Evolutionary conservation across 2,329 filamentous ascomycete species (phyloP).

Genomic region (Trichophyton rubrum): DNA sequence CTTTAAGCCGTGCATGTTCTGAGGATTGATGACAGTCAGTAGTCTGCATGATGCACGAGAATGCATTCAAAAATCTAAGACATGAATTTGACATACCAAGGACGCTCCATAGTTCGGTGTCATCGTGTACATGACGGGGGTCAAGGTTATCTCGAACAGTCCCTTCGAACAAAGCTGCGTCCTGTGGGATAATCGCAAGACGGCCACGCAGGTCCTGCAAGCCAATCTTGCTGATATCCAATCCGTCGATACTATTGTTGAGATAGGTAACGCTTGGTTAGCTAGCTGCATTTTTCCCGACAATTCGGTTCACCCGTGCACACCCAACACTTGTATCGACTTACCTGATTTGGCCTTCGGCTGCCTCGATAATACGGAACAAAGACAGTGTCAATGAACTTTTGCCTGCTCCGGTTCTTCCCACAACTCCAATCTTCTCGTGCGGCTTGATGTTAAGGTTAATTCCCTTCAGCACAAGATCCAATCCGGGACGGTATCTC

Average conservation of each 20-base stretch:
- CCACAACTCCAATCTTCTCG: slow-evolving; percentile 96
- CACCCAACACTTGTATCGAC: slow-evolving; percentile 7
- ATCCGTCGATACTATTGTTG: slow-evolving; percentile 57
- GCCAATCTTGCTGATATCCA: slow-evolving; percentile 85
- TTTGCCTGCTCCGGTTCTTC: slow-evolving; percentile 90
- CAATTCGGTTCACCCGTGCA: neutral
- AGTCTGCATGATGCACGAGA: neutral
- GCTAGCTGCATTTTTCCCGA: slow-evolving; percentile 4
- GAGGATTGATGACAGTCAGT: neutral
- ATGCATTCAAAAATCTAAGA: neutral
- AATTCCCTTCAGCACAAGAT: slow-evolving; percentile 86
- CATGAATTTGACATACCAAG: slow-evolving; percentile 44
- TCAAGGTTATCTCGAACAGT: slow-evolving; percentile 91
- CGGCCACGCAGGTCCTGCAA: slow-evolving; percentile 77
- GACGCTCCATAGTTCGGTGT: slow-evolving; percentile 94
- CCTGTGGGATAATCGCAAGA: slow-evolving; percentile 93
- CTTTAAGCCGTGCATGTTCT: slow-evolving; percentile 90
- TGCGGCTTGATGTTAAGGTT: slow-evolving; percentile 85
- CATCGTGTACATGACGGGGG: slow-evolving; percentile 86
- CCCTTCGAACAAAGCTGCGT: slow-evolving; percentile 89
- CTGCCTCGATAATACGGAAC: slow-evolving; percentile 90
- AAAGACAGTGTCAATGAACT: slow-evolving; percentile 83
- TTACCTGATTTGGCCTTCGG: slow-evolving; percentile 57
- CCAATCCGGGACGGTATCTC: slow-evolving; percentile 76
- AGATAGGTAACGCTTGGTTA: slow-evolving; percentile 11